Evolutionary conservation across 2,329 filamentous ascomycete species (phyloP), one percentile per base, ranked within the genome.

Genomic region (Cercospora berteroae): DNA sequence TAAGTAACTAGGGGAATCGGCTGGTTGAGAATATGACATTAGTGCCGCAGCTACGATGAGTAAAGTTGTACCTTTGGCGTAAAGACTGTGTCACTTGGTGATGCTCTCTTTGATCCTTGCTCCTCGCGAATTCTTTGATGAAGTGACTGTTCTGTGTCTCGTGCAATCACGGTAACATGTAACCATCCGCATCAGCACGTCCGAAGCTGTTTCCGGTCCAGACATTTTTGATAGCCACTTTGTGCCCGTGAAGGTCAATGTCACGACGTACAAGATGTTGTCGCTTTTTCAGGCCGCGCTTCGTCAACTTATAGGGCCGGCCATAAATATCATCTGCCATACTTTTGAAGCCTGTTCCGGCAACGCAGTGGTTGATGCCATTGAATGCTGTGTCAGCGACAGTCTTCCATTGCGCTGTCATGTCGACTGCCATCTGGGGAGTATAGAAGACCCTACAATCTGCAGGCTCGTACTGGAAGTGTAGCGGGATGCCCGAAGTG

Each of bases 391-490:
- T 74, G 63, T 78, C 75, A 5, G 76, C 77, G 1, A 77, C 76
- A 1, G 74, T 75, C 73, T 81, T 82, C 84, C 84, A 86, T 20
- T 83, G 75, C 44, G 80, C 81, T 9, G 77, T 78, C 56, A 83
- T 79, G 68, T 85, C 82, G 8, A 75, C 79, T 57, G 83, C 71
- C 81, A 85, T 86, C n/a, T 77, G 79, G 36, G 79, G 78, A 2
- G 83, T 85, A 77, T 83, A 85, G 75, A 81, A 85, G 27, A 86
- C 80, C 16, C 84, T 79, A 73, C 84, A 86, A 72, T 85, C 83
- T 1, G 81, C 77, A 25, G 81, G 76, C 74, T 85, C 82, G 56
- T 80, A 80, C 1, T 83, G 74, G 67, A 81, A 86, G 69, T 86
- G 84, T 16, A 84, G 77, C 2, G 84, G 84, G 0, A 78, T 71